These are phyloP conservation scores for Annona squamosa DNA, from an alignment of 164 flowering plant species.

Conservation along the genomic window DNA sequence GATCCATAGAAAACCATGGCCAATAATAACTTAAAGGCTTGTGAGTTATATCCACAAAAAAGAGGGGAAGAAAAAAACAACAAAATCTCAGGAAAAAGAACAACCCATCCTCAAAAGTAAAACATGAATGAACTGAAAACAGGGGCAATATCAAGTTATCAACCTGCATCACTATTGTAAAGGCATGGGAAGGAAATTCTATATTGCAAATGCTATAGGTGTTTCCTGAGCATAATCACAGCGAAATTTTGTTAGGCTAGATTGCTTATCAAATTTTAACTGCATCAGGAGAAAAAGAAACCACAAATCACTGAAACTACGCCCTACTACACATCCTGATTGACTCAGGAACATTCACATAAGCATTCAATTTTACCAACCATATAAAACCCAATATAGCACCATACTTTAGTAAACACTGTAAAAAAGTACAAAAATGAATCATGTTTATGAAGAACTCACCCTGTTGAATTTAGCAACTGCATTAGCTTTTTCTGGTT, in stretches of 20 bases:
- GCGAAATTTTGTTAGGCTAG: no score
- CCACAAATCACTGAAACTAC: neutral
- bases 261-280: no score
- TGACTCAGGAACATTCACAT: neutral
- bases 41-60: no score
- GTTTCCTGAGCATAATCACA: no score
- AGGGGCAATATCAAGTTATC: neutral
- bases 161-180: neutral
- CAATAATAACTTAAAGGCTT: no score
- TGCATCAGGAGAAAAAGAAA: no score
- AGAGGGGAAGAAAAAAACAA: no score
- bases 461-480: conserved; percentile 74
- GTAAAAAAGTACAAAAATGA: neutral
- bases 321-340: neutral
- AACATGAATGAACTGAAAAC: neutral
- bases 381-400: neutral
- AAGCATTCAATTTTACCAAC: neutral
- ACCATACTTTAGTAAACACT: neutral
- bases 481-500: conserved; percentile 85
- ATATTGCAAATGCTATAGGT: neutral
- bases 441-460: conserved; percentile 11
- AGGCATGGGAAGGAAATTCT: neutral
- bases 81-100: no score
- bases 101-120: no score
- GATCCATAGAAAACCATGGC: no score